Evolutionary conservation across 192 early-diverging fungal genomes (phyloP).

Genomic region (Chytriomyces confervae): DNA sequence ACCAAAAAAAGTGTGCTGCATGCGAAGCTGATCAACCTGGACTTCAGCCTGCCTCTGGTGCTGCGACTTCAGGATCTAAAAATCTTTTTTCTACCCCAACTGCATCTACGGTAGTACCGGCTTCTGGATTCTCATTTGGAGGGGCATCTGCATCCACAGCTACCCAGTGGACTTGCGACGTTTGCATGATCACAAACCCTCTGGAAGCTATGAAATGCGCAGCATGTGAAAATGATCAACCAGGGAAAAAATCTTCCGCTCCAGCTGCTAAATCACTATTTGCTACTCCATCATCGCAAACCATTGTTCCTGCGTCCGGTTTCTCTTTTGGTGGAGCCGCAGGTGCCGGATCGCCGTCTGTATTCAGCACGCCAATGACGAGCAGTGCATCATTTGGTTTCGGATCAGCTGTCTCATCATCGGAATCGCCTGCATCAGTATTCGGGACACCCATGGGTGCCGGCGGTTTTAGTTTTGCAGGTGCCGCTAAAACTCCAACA

Average conservation of each 20-base stretch:
- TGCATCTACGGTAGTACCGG: not conserved
- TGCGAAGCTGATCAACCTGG: not conserved
- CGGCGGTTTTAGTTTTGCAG: too few relatives aligned
- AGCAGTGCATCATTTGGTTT: too few relatives aligned
- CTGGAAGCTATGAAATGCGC: slow-evolving; percentile 15
- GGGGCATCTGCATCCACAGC: not conserved
- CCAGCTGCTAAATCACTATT: not conserved
- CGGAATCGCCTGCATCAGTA: too few relatives aligned
- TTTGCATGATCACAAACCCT: slow-evolving; percentile 14
- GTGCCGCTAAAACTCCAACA: too few relatives aligned
- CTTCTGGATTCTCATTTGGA: slow-evolving; percentile 16
- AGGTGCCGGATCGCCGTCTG: too few relatives aligned
- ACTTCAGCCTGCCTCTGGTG: not conserved
- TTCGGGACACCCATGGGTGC: too few relatives aligned
- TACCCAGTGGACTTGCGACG: slow-evolving; percentile 19
- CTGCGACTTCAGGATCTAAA: not conserved
- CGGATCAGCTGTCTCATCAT: too few relatives aligned
- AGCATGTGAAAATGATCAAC: slow-evolving; percentile 24
- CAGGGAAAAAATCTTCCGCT: slow-evolving; percentile 2
- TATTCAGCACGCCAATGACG: too few relatives aligned
- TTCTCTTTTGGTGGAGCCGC: slow-evolving; percentile 1
- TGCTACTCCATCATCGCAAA: not conserved
- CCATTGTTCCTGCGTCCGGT: not conserved
- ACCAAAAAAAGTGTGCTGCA: not conserved
- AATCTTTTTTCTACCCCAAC: not conserved